Base-by-base conservation (phyloP, 495 filamentous ascomycete species). In the Endocarpon pusillum region DNA sequence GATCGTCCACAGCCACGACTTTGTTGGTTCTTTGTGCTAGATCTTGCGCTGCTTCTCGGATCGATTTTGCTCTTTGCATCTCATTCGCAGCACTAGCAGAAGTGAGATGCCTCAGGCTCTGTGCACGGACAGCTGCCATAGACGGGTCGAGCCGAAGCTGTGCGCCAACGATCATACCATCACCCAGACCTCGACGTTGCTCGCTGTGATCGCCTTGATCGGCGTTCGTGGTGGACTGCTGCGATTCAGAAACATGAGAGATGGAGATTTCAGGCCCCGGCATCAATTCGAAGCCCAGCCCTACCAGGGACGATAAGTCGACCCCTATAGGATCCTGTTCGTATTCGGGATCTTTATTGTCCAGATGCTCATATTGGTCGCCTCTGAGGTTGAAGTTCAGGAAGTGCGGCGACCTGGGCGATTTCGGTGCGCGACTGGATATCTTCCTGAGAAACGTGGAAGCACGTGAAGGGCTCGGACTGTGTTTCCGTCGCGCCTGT, bases 251-350 rank as follows among this genome's bases (percentile, higher is more conserved):
- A 19, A 9, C 15, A 10, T 8, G 12, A n/a, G 14, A 11, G 11
- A 30, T 19, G 3, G 25, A 9, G 14, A 38, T 24, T 12, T 38
- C 27, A 5, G 4, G 36, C 31, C 17, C 31, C 20, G 19, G 26
- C 18, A 24, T 24, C 27, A 16, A 22, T 18, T 22, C 21, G 15
- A 22, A 35, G 16, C 21, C 32, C 10, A 35, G 38, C 2, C 43
- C 43, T 31, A 40, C 43, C 6, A 46, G 21, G 4, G 35, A 43
- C 3, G 43, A 46, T 8, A 46, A 37, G 28, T 46, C 43, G n/a
- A 46, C 43, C 6, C 27, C 32, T 15, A 38, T 16, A 17, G 28
- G 11, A 12, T 40, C 43, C 3, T 28, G 31, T 38, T 43, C 43
- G 14, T 23, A n/a, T n/a, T n/a, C n/a, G n/a, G n/a, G n/a, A n/a